Base-by-base conservation (phyloP, 1,284 basidiomycete genomes). In the Ustilago shanxiensis region DNA sequence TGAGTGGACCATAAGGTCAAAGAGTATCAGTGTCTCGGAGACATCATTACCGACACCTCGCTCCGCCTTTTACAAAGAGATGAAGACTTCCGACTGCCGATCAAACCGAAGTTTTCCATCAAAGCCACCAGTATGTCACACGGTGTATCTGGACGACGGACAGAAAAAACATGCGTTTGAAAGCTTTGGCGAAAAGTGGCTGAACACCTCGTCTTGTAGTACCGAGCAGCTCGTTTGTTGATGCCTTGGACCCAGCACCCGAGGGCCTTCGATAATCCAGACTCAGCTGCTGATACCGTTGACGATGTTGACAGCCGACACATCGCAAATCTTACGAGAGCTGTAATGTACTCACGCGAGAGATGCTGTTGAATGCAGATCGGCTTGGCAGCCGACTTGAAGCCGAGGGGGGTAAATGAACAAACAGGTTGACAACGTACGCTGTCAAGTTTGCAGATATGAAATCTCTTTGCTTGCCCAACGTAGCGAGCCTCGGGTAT, bases 111-210 rank as follows among this genome's bases (percentile, higher is more conserved):
- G 41, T 44, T 20, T 20, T 10, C 41, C n/a, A 20, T 20, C 11
- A 3, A 39, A 39, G 37, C 41, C 5, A 22, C 11, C 20, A 22
- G 41, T 20, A n/a, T n/a, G n/a, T n/a, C n/a, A n/a, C n/a, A 44
- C n/a, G 41, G 41, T 20, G 41, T 14, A n/a, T n/a, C n/a, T n/a
- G 7, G 41, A 20, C 41, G 14, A 28, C 8, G 28, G 47, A 49
- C 28, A 49, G 47, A 13, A 49, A 24, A 22, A 14, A 22, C 47
- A 49, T 49, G 47, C 47, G 24, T 14, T 2, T 49, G 47, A 28
- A 49, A 49, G 47, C 24, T 1, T 49, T 26, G 22, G 47, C 47
- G 47, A 49, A 49, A 28, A 49, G 22, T 49, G 47, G 47, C 47
- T 49, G 47, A 44, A 49, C 47, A 49, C 47, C 47, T 49, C 47